Conservation (phyloP, 1,139 yeast genomes). For the Scheffersomyces quercinus region DNA sequence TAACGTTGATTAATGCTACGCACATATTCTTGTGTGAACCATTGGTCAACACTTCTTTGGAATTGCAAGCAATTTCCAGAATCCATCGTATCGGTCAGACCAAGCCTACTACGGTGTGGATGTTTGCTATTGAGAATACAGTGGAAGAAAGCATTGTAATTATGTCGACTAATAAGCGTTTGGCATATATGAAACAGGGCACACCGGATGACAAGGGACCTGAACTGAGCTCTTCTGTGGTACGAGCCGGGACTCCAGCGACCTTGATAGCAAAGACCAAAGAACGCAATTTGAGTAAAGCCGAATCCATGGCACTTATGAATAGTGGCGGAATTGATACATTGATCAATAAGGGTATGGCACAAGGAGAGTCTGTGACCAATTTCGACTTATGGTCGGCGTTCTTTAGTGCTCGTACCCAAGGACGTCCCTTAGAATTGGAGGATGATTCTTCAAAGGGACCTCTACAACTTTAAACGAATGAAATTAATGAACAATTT, state of each 20-base stretch:
- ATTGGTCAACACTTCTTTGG: constrained; percentile 81
- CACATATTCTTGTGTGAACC: constrained; percentile 93
- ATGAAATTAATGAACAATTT: too few species aligned
- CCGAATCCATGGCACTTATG: constrained; percentile 40
- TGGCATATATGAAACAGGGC: constrained; percentile 31
- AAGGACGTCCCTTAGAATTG: not conserved
- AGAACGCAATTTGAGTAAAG: constrained; percentile 26
- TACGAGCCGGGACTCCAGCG: too few species aligned
- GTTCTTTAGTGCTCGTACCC: constrained; percentile 41
- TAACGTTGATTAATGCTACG: constrained; percentile 86
- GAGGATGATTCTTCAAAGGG: not conserved
- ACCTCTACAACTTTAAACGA: too few species aligned
- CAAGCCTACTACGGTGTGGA: constrained; percentile 82
- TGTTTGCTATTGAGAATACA: constrained; percentile 78
- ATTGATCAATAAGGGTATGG: constrained; percentile 39
- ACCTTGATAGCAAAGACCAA: constrained; percentile 5
- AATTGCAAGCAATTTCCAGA: constrained; percentile 87
- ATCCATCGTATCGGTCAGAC: constrained; percentile 92
- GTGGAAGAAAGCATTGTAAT: constrained; percentile 89
- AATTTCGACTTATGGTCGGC: constrained; percentile 62
- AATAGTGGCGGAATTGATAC: constrained; percentile 41
- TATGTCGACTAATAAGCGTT: constrained; percentile 51
- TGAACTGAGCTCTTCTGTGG: not conserved
- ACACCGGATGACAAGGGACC: constrained; percentile 5
- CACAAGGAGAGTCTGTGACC: constrained; percentile 58